Evolutionary conservation across 164 flowering plant species (phyloP), one percentile per base, ranked within the genome.

Genomic region (Nymphaea colorata): DNA sequence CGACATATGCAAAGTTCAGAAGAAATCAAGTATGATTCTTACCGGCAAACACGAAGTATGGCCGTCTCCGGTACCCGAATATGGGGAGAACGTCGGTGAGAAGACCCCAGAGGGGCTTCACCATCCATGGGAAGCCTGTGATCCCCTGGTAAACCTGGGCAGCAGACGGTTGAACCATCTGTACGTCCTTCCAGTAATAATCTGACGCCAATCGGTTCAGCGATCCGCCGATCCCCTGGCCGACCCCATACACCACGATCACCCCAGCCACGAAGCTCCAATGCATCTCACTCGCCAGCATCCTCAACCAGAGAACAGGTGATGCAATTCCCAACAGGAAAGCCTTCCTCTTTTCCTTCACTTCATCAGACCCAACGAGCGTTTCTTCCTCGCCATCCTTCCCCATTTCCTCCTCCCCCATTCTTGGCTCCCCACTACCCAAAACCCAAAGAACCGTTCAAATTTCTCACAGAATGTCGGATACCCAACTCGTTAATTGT

Each of bases 151-250:
- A 89, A 7, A 91, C 51, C 45, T 91, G 98, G 2, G 81, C 91
- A 2, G 72, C 67, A 0, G 96, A 89, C 0, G 98, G 98, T 67
- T 86, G 90, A 4, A 87, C 76, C 64, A 74, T 80, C 66, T 86
- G 96, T 36, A 84, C 87, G 64, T 89, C 98, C 75, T 91, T 91
- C 98, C 89, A 84, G 72, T 91, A 89, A 72, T 78, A 91, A 42
- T 91, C 91, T 5, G 88, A 63, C 62, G 79, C 84, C 2, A 91
- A 85, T 12, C 71, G 73, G 73, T 82, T 84, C 70, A 76, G 76
- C 4, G 87, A 85, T 3, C 83, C 81, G 25, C 80, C 66, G 67
- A 91, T 79, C 57, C 98, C 96, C 61, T 86, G 93, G 75, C 79
- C 77, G 69, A 89, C 72, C 42, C 96, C 96, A 68, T 91, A 85